Percentiles rank a stretch among this genome's conserved stretches.
These are phyloP conservation scores for Polygonum maritimum DNA, from an alignment of 148 eudicot species.

Conservation along the genomic window DNA sequence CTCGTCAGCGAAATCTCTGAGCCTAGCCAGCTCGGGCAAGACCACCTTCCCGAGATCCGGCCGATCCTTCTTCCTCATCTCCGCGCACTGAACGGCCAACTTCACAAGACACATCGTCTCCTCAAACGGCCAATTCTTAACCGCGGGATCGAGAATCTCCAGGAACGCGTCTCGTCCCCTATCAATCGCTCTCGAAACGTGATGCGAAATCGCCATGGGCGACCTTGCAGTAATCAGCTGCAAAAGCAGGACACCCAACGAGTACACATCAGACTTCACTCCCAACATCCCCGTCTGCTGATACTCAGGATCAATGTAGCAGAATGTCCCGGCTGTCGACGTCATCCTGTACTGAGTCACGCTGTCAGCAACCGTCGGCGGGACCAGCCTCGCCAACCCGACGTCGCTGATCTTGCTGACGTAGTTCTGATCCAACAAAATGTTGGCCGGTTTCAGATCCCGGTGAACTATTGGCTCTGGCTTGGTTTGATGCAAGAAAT, in stretches of 20 bases:
- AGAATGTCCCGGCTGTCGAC: conserved; percentile 59
- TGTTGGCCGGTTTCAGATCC: conserved; percentile 63
- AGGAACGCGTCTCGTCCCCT: conserved; percentile 24
- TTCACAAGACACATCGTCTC: conserved; percentile 46
- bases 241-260: conserved; percentile 51
- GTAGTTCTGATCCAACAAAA: conserved; percentile 49
- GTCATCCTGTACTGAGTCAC: conserved; percentile 58
- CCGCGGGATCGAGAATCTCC: conserved; percentile 45
- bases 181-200: conserved; percentile 30
- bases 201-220: conserved; percentile 57
- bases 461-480: conserved; percentile 70
- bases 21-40: conserved; percentile 42
- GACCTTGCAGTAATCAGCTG: conserved; percentile 54
- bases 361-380: conserved; percentile 47
- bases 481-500: conserved; percentile 60
- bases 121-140: conserved; percentile 60
- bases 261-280: conserved; percentile 57
- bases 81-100: conserved; percentile 45
- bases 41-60: conserved; percentile 61
- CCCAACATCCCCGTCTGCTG: conserved; percentile 70
- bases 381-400: conserved; percentile 62
- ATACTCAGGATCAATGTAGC: conserved; percentile 72
- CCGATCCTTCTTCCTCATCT: conserved; percentile 47
- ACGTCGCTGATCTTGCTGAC: conserved; percentile 70
- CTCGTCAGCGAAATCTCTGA: conserved; percentile 52